phyloP scores from a whole-genome alignment of 176 grass and related monocot species.

The Triticum urartu region DNA sequence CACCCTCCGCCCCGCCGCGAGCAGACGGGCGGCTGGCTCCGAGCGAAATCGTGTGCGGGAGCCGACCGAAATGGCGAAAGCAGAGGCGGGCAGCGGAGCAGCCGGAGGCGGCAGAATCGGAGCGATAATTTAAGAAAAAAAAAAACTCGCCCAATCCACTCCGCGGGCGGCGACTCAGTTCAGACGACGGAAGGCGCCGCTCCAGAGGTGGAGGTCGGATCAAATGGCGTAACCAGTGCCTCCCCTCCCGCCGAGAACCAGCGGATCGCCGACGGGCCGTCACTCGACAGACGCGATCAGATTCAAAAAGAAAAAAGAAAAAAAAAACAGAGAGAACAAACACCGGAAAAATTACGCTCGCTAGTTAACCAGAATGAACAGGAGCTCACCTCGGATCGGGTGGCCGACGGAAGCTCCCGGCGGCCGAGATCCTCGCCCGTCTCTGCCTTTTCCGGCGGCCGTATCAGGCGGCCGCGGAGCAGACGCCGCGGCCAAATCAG shows the following conservation, averaged over 20 bases:
- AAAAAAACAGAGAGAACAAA: neutral
- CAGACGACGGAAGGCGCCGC: neutral
- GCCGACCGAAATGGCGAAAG: neutral
- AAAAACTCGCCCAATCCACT: neutral
- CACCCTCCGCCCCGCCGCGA: neutral
- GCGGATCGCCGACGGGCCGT: neutral
- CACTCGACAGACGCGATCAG: neutral
- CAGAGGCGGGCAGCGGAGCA: neutral
- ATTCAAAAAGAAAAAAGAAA: neutral
- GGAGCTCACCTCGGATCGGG: conserved; percentile 6
- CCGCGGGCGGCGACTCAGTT: neutral
- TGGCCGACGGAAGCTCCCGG: neutral
- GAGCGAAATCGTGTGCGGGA: neutral
- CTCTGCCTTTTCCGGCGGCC: neutral
- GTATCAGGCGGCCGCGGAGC: neutral
- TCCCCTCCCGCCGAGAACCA: neutral
- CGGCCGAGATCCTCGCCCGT: neutral
- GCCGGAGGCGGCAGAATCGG: neutral
- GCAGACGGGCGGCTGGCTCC: neutral
- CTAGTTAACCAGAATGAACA: neutral
- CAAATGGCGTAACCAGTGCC: conserved; percentile 14
- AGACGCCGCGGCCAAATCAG: neutral
- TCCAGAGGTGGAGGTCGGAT: conserved; percentile 9
- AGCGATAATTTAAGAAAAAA: neutral
- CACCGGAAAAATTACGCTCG: neutral